Evolutionary conservation across 345 rosid genomes (phyloP), one percentile per base, ranked within the genome.

Genomic region (Lagerstroemia speciosa): DNA sequence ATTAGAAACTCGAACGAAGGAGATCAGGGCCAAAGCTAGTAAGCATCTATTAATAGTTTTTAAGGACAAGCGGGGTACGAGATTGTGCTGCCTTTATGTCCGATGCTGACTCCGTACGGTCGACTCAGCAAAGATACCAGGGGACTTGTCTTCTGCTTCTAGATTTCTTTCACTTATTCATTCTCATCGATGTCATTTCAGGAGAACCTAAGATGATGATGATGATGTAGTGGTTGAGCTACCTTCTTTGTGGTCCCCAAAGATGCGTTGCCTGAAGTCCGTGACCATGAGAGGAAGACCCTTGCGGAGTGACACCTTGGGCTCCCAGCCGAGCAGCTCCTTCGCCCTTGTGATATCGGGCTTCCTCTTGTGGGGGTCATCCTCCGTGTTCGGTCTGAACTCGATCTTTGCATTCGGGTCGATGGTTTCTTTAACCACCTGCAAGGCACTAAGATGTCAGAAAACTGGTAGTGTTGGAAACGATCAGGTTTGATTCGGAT

Each of bases 351-450:
- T 78, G 64, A 94, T 94, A 67, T 94, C 97, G 34, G 99, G 99
- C 81, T 94, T 94, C 82, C 99, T 94, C 89, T 94, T 94, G 90
- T 94, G 99, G 1, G 99, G 99, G 75, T 94, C 99, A 65, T 94
- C 99, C 62, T 88, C 96, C 48, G 99, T 94, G 85, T 94, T 94
- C 0, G 91, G 90, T 78, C 74, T 89, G 73, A 94, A 94, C 86
- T 89, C 99, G 40, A 94, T 94, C 79, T 75, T 89, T 45, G 99
- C 97, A 73, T 87, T 87, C 2, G 98, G 90, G 71, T 91, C 98
- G 8, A 94, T 94, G 14, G 97, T 88, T 78, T 94, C 96, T 79
- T 94, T 97, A 38, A 94, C 98, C 78, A 94, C 96, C 98, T 93
- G 77, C 75, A 67, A 24, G 16, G 15, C 46, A 41, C 15, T 0